A percentile compares a stretch with the other conserved stretches of the same genome.
These are phyloP conservation scores for slime mould (Dictyostelium discoideum) DNA, from an alignment of 78 protist species.

Conservation along the genomic window DNA sequence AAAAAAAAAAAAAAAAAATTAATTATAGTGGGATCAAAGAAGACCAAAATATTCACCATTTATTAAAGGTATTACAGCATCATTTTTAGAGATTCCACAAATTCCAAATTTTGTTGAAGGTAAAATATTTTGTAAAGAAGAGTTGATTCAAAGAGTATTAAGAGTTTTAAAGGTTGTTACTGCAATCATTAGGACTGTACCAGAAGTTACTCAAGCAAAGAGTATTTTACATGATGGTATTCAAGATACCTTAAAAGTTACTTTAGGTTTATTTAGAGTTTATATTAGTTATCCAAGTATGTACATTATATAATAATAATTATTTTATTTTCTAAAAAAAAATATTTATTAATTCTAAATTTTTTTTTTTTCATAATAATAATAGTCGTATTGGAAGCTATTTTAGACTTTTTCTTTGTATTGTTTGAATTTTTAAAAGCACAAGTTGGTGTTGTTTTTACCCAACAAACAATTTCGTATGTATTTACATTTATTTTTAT, in stretches of 20 bases:
- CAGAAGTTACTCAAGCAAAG: slow-evolving; percentile 34
- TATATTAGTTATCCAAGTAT: slow-evolving; percentile 3
- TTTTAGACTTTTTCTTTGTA: slow-evolving; percentile 56
- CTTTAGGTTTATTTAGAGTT: slow-evolving; percentile 15
- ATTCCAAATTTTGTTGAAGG: slow-evolving; percentile 39
- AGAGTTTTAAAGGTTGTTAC: slow-evolving; percentile 11
- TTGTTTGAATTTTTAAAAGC: slow-evolving; percentile 48
- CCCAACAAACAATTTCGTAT: slow-evolving; percentile 62
- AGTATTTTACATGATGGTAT: slow-evolving; percentile 67
- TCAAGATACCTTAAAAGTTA: slow-evolving; percentile 38
- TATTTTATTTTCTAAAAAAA: too few relatives aligned
- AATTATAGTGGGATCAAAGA: slow-evolving; percentile 51
- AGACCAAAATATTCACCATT: slow-evolving; percentile 73
- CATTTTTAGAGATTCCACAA: slow-evolving; percentile 35
- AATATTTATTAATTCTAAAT: background rate
- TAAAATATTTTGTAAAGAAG: slow-evolving; percentile 11
- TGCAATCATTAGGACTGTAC: slow-evolving; percentile 37
- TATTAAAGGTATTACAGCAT: slow-evolving; percentile 65
- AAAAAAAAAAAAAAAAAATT: too few relatives aligned
- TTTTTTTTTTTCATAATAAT: too few relatives aligned
- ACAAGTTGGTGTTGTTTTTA: slow-evolving; percentile 46
- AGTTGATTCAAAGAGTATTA: slow-evolving; percentile 41
- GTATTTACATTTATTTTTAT: background rate
- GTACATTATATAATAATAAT: background rate
- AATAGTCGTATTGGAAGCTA: background rate